phyloP scores from a whole-genome alignment of 371 early-diverging fungal species.

The Mortierella sp. region DNA sequence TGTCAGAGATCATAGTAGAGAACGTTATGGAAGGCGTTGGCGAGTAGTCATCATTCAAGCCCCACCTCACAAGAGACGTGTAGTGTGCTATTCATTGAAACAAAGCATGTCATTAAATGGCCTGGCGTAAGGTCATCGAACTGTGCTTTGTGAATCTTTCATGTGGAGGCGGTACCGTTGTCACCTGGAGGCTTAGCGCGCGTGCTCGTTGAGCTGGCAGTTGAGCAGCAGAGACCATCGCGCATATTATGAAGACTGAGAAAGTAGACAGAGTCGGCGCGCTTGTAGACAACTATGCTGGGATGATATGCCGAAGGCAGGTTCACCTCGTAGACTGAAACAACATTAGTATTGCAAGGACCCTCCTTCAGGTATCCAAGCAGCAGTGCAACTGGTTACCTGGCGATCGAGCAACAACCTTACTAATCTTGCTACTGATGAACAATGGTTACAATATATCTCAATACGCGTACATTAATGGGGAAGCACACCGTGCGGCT shows the following conservation, averaged over 20 bases:
- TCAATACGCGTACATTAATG: too few relatives aligned
- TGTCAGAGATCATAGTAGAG: constrained; percentile 63
- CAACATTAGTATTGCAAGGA: neutral
- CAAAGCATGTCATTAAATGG: too few relatives aligned
- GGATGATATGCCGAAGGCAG: constrained; percentile 8
- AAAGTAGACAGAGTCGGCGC: neutral
- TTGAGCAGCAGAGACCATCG: constrained; percentile 16
- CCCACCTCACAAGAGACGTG: constrained; percentile 16
- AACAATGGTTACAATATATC: too few relatives aligned
- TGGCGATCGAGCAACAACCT: too few relatives aligned
- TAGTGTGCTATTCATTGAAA: neutral
- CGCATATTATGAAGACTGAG: constrained; percentile 19
- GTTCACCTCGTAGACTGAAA: too few relatives aligned
- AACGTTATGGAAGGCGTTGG: constrained; percentile 57
- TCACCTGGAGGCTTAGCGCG: neutral
- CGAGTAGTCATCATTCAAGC: neutral
- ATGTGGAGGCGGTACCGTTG: too few relatives aligned
- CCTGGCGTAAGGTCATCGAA: too few relatives aligned
- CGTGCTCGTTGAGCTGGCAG: neutral
- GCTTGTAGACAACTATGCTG: constrained; percentile 6
- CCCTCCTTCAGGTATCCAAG: neutral
- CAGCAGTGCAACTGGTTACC: neutral
- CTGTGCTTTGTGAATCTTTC: too few relatives aligned
- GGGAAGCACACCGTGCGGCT: too few relatives aligned
- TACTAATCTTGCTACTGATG: too few relatives aligned